Conservation (phyloP, 768 basidiomycete genomes). For the Phanerochaete carnosa region DNA sequence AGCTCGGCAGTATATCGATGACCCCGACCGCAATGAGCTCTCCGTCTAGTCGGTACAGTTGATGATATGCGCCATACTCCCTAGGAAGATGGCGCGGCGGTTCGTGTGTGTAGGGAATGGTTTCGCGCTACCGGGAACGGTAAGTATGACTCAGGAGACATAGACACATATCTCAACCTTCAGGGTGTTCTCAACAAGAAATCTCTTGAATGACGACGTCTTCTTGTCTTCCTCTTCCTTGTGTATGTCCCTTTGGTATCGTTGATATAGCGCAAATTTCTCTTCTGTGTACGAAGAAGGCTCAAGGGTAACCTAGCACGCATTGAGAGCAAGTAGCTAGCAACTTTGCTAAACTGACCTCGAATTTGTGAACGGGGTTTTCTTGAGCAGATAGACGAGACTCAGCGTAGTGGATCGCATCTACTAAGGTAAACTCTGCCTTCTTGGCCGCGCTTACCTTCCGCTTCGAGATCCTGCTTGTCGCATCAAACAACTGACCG, state of each 20-base stretch:
- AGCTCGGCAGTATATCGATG: slow-evolving; percentile 83
- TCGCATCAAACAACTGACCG: neutral
- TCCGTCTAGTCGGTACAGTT: slow-evolving; percentile 80
- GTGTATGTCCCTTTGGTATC: slow-evolving; percentile 81
- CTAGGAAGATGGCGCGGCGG: slow-evolving; percentile 60
- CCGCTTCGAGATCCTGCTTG: neutral
- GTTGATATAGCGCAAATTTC: slow-evolving; percentile 73
- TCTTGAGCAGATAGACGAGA: slow-evolving; percentile 26
- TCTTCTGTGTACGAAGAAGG: slow-evolving; percentile 73
- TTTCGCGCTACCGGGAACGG: slow-evolving; percentile 40
- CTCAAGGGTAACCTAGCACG: slow-evolving; percentile 64
- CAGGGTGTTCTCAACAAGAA: slow-evolving; percentile 80
- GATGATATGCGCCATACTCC: slow-evolving; percentile 93
- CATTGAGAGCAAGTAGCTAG: neutral
- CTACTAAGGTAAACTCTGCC: slow-evolving; percentile 36
- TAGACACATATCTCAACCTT: slow-evolving; percentile 39
- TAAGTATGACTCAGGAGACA: neutral
- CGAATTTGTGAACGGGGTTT: slow-evolving; percentile 50
- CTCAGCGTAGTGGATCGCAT: slow-evolving; percentile 59
- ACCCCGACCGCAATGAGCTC: slow-evolving; percentile 83
- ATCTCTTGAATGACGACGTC: slow-evolving; percentile 56
- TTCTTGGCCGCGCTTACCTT: slow-evolving; percentile 7
- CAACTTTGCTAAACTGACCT: slow-evolving; percentile 36
- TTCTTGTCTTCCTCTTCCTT: slow-evolving; percentile 50
- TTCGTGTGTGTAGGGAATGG: slow-evolving; percentile 52